phyloP scores from a whole-genome alignment of 768 basidiomycete genomes.

The Solioccasus polychromus region DNA sequence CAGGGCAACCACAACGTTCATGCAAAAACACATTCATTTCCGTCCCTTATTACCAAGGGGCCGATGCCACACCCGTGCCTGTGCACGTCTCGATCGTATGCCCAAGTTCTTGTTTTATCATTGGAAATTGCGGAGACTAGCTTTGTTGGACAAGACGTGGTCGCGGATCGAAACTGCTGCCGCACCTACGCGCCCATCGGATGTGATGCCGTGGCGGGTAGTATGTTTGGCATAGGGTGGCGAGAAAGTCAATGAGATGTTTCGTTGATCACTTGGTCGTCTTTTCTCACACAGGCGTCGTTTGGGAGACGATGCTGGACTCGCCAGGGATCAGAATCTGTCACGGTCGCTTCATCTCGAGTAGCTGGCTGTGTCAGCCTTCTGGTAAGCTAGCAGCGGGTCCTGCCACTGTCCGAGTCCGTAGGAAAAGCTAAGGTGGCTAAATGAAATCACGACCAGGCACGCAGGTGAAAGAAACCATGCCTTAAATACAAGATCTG shows the following conservation, averaged over 20 bases:
- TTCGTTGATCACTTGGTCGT: conserved; percentile 15
- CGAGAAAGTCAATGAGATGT: conserved; percentile 11
- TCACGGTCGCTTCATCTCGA: conserved; percentile 24
- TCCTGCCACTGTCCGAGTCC: conserved; percentile 23
- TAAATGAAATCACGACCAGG: conserved; percentile 37
- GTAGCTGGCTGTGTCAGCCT: conserved; percentile 22
- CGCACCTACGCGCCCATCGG: conserved; percentile 13
- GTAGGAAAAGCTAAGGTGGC: conserved; percentile 30
- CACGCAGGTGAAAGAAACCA: conserved; percentile 28
- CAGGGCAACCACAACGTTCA: conserved; percentile 14
- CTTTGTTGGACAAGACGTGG: conserved; percentile 3
- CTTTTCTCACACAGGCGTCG: conserved; percentile 23
- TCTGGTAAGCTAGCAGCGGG: conserved; percentile 14
- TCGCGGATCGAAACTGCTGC: conserved; percentile 21
- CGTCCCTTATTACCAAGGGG: conserved; percentile 14
- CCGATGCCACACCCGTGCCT: conserved; percentile 10
- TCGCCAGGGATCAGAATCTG: conserved; percentile 15
- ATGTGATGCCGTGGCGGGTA: conserved; percentile 16
- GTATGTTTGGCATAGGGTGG: conserved; percentile 19
- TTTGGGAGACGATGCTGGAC: conserved; percentile 8
- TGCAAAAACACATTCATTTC: conserved; percentile 26
- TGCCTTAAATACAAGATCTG: conserved; percentile 33
- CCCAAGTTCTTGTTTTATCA: conserved; percentile 2
- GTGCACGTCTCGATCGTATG: conserved; percentile 2
- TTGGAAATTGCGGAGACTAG: conserved; percentile 23